Evolutionary conservation across 805 yeast genomes (phyloP), one percentile per base, ranked within the genome.

Genomic region (Danielozyma ontarioensis): DNA sequence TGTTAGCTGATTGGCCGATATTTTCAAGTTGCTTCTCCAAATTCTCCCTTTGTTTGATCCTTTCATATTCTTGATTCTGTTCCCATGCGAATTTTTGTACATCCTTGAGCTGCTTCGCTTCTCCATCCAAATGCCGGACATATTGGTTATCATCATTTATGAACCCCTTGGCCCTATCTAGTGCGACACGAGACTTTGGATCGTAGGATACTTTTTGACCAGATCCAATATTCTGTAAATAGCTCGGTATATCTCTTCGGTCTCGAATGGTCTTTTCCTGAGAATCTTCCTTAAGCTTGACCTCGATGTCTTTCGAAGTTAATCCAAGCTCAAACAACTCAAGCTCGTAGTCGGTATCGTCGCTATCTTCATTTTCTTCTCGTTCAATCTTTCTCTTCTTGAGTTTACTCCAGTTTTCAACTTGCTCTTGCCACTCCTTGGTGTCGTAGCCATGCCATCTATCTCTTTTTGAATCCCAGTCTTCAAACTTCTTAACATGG

Each of bases 401-500:
- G 42, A 63, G 53, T 26, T 41, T 48, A 34, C 67, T 62, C 74
- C 82, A 74, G 29, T 61, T 60, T 32, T 57, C 51, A 4, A 77
- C 45, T 19, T 73, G 70, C 10, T 66, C 59, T 30, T 68, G 72
- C 62, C 83, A 84, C 33, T 82, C 86, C 8, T 65, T 62, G 1
- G 75, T 68, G 29, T 81, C 78, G 50, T 76, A 83, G 0, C 95
- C 95, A 49, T 74, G 82, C 95, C 93, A 85, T 37, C 86, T 65
- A 55, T 85, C 95, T 37, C 88, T 60, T 41, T 80, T 81, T 8
- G 79, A 72, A 46, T 83, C 94, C 70, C 78, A 85, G 29, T 70
- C 72, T 17, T 56, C 60, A 2, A 50, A 59, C 31, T 48, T 55
- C 27, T 25, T 14, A 5, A 29, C 38, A n/a, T 18, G 16, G 10